A percentile compares a stretch with the other conserved stretches of the same genome.
These are phyloP conservation scores for Diversispora eburnea DNA, from an alignment of 192 early-diverging fungal genomes.

Conservation along the genomic window DNA sequence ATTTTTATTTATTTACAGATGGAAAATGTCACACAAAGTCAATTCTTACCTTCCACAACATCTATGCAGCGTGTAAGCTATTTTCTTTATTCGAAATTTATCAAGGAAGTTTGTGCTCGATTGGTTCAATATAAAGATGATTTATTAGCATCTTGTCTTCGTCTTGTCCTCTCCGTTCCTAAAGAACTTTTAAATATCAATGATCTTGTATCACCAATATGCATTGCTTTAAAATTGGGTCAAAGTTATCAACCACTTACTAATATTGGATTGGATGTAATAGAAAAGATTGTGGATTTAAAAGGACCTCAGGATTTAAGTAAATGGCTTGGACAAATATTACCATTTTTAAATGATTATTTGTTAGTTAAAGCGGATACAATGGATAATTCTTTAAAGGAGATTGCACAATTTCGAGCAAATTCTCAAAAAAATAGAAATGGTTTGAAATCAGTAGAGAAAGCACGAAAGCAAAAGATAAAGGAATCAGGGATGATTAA, in stretches of 20 bases:
- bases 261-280: conserved; percentile 52
- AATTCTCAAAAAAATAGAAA: not conserved
- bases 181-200: conserved; percentile 49
- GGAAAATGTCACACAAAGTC: not conserved
- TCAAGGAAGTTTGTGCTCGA: conserved; percentile 56
- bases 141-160: conserved; percentile 62
- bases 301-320: conserved; percentile 30
- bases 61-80: conserved; percentile 27
- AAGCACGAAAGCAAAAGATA: not conserved
- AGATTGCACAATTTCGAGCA: conserved; percentile 4
- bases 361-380: conserved; percentile 48
- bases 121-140: conserved; percentile 74
- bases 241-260: conserved; percentile 62
- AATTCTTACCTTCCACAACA: conserved; percentile 27
- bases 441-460: not conserved
- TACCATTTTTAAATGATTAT: conserved; percentile 67
- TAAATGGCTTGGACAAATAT: conserved; percentile 39
- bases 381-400: conserved; percentile 22
- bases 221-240: conserved; percentile 62
- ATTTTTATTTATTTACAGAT: no score
- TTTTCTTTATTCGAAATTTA: conserved; percentile 51
- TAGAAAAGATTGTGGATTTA: conserved; percentile 53
- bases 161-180: conserved; percentile 60
- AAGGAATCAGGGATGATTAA: not conserved
- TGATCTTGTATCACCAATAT: conserved; percentile 55